Base-by-base conservation (phyloP, 495 filamentous ascomycete species). In the Lindgomyces ingoldianus region DNA sequence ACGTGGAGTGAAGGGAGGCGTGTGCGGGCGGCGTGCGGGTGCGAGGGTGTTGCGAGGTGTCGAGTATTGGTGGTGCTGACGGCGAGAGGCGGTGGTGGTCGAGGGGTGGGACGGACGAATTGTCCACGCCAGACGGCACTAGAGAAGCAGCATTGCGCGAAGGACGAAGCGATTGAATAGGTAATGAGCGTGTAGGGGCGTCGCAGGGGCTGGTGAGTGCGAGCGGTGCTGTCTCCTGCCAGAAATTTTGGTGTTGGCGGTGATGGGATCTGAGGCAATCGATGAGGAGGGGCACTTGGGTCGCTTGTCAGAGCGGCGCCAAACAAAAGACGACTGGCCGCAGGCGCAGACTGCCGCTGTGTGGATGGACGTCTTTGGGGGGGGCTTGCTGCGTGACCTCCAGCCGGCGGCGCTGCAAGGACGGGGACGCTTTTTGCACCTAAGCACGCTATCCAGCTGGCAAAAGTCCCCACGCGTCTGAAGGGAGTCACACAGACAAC, bases 111-210 rank as follows among this genome's bases (percentile, higher is more conserved):
- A 57, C 12, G 50, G 52, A 69, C 56, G 57, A 50, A 47, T 25
- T 56, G 62, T 58, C 67, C 50, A 54, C 50, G 25, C 50, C 58
- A 44, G 29, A 57, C 62, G 14, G 41, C 26, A 22, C 62, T 65
- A 70, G 27, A 62, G 51, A 6, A 21, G 29, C 50, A 62, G 57
- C 62, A 70, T 70, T 39, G 67, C 50, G 53, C 24, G 39, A n/a
- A 6, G n/a, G 27, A 42, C 24, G 51, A 45, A 62, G 67, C 57
- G 62, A 70, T 70, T 70, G 67, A 65, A 44, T 25, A 10, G 30
- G 50, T 29, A 65, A 50, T 39, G 62, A 62, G 62, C 67, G 67
- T 62, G 42, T 27, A 55, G 60, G 11, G 61, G 19, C 26, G 21
- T 6, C 25, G 47, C 10, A 16, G 49, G 22, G 49, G 44, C 29